Base-by-base conservation (phyloP, 305 asterid genomes). In the Euphrasia arctica region DNA sequence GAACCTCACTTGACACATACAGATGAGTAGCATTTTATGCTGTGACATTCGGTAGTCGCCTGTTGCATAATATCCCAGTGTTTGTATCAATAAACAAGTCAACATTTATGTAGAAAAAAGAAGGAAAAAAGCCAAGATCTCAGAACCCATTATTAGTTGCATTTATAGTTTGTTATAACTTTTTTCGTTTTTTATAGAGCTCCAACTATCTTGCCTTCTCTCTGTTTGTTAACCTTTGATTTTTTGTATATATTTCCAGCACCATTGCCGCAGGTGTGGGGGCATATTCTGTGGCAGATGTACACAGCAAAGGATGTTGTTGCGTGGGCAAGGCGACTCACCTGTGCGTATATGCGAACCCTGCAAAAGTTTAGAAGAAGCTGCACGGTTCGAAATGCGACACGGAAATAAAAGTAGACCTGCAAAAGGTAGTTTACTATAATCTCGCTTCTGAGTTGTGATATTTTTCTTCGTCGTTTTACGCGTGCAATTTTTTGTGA, bases 231-330 rank as follows among this genome's bases (percentile, higher is more conserved):
- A 67, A 70, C 29, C 69, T 57, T 56, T 72, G 74, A 69, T 75
- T 50, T 48, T 70, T 54, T 42, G 14, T 48, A 42, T 72, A 83
- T 67, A 67, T 55, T 78, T 79, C 65, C 95, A 94, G 99, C 99
- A 90, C 78, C 99, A 94, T 68, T 90, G 99, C 78, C 95, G 97
- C 48, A 84, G 99, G 78, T 94, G 99, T 79, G 99, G 96, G 70
- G 98, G 97, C 50, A 63, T 94, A 68, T 94, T 94, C 71, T 90
- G 98, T 63, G 81, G 73, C 74, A 80, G 83, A 76, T 94, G 99
- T 73, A 77, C 95, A 68, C 91, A 81, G 79, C 96, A 83, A 70
- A 80, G 99, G 75, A 94, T 94, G 96, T 75, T 78, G 52, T 79
- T 94, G 58, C 95, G 99, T 18, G 96, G 98, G 66, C 98, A 94